These are phyloP conservation scores for Epicoccum sorghinum DNA, from an alignment of 2,329 filamentous ascomycete genomes.

Conservation along the genomic window DNA sequence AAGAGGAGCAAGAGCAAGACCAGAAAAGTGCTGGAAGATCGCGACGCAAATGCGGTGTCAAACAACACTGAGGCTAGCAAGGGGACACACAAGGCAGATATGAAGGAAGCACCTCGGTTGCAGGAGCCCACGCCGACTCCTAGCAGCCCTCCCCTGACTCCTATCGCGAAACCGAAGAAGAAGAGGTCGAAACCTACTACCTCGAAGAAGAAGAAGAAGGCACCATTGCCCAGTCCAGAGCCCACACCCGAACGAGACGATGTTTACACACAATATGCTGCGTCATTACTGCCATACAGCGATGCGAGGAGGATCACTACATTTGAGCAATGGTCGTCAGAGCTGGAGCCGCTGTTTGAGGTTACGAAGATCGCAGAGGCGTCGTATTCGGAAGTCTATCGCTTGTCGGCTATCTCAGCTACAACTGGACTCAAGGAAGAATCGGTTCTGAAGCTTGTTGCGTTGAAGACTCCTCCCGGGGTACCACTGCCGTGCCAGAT, in stretches of 20 bases:
- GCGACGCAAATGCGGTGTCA: slow-evolving; percentile 19
- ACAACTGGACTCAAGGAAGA: slow-evolving; percentile 44
- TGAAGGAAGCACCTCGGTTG: not conserved
- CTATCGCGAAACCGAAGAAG: slow-evolving; percentile 15
- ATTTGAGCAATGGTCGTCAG: slow-evolving; percentile 51
- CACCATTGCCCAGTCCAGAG: slow-evolving; percentile 25
- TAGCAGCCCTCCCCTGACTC: slow-evolving; percentile 10
- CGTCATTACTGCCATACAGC: slow-evolving; percentile 39
- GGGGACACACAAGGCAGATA: not conserved
- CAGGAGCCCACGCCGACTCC: not conserved
- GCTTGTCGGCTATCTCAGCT: slow-evolving; percentile 52
- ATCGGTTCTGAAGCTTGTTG: slow-evolving; percentile 56
- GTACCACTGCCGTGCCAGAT: slow-evolving; percentile 42
- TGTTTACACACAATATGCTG: slow-evolving; percentile 32
- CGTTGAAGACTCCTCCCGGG: slow-evolving; percentile 43
- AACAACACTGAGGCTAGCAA: not conserved
- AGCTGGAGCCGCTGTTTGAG: slow-evolving; percentile 52
- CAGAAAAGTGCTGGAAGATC: slow-evolving; percentile 17
- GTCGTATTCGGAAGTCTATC: slow-evolving; percentile 70
- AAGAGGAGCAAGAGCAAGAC: slow-evolving; percentile 1
- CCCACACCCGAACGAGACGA: slow-evolving; percentile 32
- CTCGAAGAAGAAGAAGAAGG: slow-evolving; percentile 17
- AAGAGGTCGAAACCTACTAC: slow-evolving; percentile 19
- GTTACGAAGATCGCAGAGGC: slow-evolving; percentile 69
- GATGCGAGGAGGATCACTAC: slow-evolving; percentile 32